Evolutionary conservation across 345 rosid genomes (phyloP).

Genomic region (Draba incana): DNA sequence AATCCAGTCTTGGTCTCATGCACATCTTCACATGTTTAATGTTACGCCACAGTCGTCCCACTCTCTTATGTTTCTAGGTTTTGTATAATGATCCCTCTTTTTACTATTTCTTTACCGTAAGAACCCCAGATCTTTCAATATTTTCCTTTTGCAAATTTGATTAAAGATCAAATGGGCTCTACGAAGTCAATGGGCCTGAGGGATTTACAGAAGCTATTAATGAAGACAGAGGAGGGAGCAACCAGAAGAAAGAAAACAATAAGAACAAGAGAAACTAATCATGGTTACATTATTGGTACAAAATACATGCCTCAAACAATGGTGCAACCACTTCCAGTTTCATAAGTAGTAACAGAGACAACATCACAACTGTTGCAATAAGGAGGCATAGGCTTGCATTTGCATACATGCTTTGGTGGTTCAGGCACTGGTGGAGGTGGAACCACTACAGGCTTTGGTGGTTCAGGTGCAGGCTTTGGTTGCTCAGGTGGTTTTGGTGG

Average conservation of each 20-base stretch:
- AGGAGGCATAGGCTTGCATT: conserved; percentile 30
- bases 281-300: neutral
- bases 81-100: conserved; percentile 6
- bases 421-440: conserved; percentile 4
- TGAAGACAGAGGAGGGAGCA: conserved; percentile 22
- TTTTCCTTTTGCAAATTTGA: neutral
- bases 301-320: conserved; percentile 31
- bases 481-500: conserved; percentile 41
- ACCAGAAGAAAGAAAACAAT: neutral
- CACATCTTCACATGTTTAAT: conserved; percentile 34
- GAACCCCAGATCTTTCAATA: conserved; percentile 7
- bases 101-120: neutral
- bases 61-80: conserved; percentile 10
- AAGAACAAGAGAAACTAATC: neutral
- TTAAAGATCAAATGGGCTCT: conserved; percentile 13
- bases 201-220: neutral
- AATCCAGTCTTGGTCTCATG: conserved; percentile 24
- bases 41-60: conserved; percentile 25
- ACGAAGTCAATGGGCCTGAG: conserved; percentile 26
- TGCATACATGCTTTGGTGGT: conserved; percentile 30
- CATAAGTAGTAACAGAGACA: conserved; percentile 41
- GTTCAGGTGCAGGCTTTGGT: conserved; percentile 7
- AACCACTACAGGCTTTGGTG: neutral
- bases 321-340: conserved; percentile 44
- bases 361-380: conserved; percentile 39